phyloP scores from a whole-genome alignment of 2,329 filamentous ascomycete genomes.

The Colletotrichum sojae region DNA sequence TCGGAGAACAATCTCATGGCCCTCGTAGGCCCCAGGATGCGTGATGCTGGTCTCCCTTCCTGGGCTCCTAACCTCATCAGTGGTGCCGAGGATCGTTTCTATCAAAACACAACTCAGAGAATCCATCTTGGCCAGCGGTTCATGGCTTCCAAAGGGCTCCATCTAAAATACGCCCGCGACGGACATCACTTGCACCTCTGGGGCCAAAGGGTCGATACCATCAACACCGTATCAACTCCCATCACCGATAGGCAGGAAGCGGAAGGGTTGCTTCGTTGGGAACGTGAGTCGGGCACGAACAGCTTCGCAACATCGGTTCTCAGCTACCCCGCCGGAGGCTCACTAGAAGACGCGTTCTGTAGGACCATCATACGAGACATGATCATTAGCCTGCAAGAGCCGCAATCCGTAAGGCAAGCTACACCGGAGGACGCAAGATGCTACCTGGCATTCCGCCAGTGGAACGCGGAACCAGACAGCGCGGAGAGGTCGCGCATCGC shows the following conservation, averaged over 20 bases:
- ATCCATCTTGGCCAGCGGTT: background rate
- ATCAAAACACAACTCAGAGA: background rate
- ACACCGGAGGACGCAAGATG: background rate
- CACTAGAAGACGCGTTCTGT: background rate
- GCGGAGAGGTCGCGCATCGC: background rate
- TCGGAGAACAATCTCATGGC: background rate
- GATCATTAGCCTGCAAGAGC: background rate
- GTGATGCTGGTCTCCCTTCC: background rate
- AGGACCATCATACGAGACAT: background rate
- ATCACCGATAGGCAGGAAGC: background rate
- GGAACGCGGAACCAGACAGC: background rate
- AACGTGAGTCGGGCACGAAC: background rate
- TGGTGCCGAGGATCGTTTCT: background rate
- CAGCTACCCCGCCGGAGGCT: background rate
- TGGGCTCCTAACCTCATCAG: background rate
- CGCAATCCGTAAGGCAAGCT: background rate
- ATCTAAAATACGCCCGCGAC: background rate
- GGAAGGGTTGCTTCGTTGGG: background rate
- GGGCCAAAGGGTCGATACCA: background rate
- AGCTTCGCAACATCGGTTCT: background rate
- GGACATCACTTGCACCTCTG: background rate
- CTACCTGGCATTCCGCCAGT: background rate
- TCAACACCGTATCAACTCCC: background rate
- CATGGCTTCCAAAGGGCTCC: background rate
- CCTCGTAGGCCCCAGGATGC: background rate